Evolutionary conservation across 345 rosid genomes (phyloP).

Genomic region (Xanthoceras sorbifolium): DNA sequence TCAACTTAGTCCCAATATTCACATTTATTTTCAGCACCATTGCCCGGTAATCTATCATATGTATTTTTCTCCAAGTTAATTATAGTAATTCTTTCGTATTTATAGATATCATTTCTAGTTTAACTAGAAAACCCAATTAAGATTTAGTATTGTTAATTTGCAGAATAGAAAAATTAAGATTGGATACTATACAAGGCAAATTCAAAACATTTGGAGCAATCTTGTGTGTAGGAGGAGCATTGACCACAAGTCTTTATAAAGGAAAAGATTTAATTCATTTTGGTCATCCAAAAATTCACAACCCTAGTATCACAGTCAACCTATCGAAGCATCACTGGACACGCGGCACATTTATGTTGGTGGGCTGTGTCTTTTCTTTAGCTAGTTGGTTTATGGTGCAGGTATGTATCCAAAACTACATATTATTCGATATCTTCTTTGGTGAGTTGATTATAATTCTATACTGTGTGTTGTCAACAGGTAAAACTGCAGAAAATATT

Average conservation of each 20-base stretch:
- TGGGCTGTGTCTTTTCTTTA: constrained; percentile 36
- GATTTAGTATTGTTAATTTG: not conserved
- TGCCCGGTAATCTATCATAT: constrained; percentile 37
- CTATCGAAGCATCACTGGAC: constrained; percentile 17
- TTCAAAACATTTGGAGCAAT: constrained; percentile 39
- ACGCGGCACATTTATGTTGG: constrained; percentile 41
- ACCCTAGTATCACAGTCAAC: not conserved
- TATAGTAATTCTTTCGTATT: not conserved
- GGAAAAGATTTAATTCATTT: constrained; percentile 37
- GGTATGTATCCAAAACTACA: constrained; percentile 34
- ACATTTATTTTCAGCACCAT: constrained; percentile 43
- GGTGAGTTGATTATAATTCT: too few relatives aligned
- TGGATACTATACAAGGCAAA: constrained; percentile 34
- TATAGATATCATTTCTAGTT: too few relatives aligned
- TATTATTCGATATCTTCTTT: too few relatives aligned
- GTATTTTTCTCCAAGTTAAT: not conserved
- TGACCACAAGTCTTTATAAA: constrained; percentile 32
- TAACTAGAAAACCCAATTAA: too few relatives aligned
- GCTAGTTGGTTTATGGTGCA: constrained; percentile 47
- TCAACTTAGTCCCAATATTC: constrained; percentile 43
- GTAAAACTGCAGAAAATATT: constrained; percentile 37
- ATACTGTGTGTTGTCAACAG: constrained; percentile 27
- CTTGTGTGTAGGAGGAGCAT: constrained; percentile 42
- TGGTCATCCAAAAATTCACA: not conserved
- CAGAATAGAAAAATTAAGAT: constrained; percentile 39